Percentiles rank a stretch among this genome's conserved stretches.
phyloP scores from a whole-genome alignment of 169 alveolate species.

The Eimeria praecox region DNA sequence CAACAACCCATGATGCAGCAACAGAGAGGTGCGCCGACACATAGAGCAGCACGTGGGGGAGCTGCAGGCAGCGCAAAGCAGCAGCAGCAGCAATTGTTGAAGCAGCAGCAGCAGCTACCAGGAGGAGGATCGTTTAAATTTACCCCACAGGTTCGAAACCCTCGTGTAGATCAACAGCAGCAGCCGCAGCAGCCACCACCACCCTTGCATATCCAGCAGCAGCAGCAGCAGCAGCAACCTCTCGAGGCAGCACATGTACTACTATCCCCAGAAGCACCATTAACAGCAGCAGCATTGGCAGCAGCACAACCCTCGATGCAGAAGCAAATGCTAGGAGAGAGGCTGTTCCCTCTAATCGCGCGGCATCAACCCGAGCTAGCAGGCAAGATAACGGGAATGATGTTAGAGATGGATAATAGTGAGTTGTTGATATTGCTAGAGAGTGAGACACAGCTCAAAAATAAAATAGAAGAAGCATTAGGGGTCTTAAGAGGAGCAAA shows the following conservation, averaged over 20 bases:
- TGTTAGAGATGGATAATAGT: slow-evolving; percentile 97
- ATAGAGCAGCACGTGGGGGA: slow-evolving; percentile 54
- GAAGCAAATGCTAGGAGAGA: slow-evolving; percentile 97
- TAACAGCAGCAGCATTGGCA: slow-evolving; percentile 80
- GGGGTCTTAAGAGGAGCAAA: slow-evolving; percentile 88
- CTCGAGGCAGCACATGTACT: slow-evolving; percentile 48
- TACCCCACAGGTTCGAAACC: slow-evolving; percentile 84
- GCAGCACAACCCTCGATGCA: slow-evolving; percentile 93
- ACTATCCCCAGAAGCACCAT: slow-evolving; percentile 74
- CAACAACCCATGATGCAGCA: slow-evolving; percentile 8
- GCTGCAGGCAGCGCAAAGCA: slow-evolving; percentile 61
- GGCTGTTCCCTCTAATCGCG: slow-evolving; percentile 95
- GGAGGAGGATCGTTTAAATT: slow-evolving; percentile 80
- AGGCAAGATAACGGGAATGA: slow-evolving; percentile 97
- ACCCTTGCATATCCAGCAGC: slow-evolving; percentile 37
- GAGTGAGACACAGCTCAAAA: slow-evolving; percentile 93
- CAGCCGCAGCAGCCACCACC: slow-evolving; percentile 34
- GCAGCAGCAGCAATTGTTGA: neutral
- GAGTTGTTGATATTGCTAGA: slow-evolving; percentile 95
- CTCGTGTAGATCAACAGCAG: slow-evolving; percentile 78
- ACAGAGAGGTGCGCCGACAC: slow-evolving; percentile 47
- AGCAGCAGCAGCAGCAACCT: slow-evolving; percentile 57
- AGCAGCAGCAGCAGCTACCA: slow-evolving; percentile 74
- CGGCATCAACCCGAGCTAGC: slow-evolving; percentile 96
- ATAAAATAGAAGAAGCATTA: slow-evolving; percentile 95